Evolutionary conservation across 257 asterid genomes (phyloP), one percentile per base, ranked within the genome.

Genomic region (Gynochthodes officinalis): DNA sequence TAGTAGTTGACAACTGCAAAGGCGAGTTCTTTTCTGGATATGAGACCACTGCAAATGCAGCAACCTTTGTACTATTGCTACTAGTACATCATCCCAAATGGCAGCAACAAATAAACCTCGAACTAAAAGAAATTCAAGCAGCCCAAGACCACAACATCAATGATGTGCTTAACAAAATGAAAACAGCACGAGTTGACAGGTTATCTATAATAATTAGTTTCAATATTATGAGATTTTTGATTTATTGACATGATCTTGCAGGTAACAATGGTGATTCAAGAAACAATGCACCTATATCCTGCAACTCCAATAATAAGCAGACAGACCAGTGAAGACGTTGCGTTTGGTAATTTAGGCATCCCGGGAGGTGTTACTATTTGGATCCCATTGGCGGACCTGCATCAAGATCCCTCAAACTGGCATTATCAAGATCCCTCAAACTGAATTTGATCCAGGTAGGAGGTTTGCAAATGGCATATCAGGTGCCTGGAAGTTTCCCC

Each of bases 191-290:
- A 23, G 33, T 9, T 11, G 28, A 23, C 18, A 4, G 48, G 62
- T 2, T 53, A 13, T 59, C 19, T 14, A 27, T 11, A 58, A 18
- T 25, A 39, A 59, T 59, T 59, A 30, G 13, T 42, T 42, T 6
- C 48, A 2, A 4, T 27, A 28, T 11, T 27, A 11, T 15, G 32
- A 33, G 18, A 59, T 6, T 35, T 35, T 27, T 10, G 2, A 19
- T 21, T 46, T 21, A 27, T 13, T 39, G 30, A 13, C 32, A 27
- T 64, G 30, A n/a, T 8, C 14, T 9, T 64, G 52, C 69, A 64
- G 69, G 28, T 64, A 21, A 64, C 52, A 64, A 64, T 39, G 69
- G 69, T 39, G 50, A 64, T 64, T 64, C 69, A 37, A 37, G 69
- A 64, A 39, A 64, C 69, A 39, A 37, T n/a, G 50, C 50, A 32